Base-by-base conservation (phyloP, 2,329 filamentous ascomycete species). In the Achaetomium macrosporum region DNA sequence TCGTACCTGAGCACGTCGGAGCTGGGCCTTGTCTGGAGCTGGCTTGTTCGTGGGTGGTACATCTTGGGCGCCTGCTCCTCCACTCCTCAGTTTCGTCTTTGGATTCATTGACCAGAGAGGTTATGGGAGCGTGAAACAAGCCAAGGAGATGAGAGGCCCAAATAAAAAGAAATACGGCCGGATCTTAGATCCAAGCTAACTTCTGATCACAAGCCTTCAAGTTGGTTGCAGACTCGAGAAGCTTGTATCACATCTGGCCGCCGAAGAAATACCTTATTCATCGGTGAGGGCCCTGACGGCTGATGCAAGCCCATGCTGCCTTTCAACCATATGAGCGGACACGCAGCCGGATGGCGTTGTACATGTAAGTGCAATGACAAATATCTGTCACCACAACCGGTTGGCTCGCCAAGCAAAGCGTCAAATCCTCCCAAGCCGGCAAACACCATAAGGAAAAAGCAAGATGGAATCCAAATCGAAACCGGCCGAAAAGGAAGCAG, bases 1-100 rank as follows among this genome's bases (percentile, higher is more conserved):
- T 2, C 77, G 67, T 47, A 81, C 77, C 57, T 81, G 78, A 3
- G 73, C 72, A 0, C 78, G 72, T 5, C 78, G 73, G 15, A 69
- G 56, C 60, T 74, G 70, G 19, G 73, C 68, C 63, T 76, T 78
- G 49, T 72, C 68, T 59, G 65, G 59, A 8, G 62, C 1, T 5
- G 30, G 4, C 55, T 54, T 37, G 54, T 48, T 29, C 25, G 25
- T 25, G 33, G 35, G 3, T 40, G 45, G 35, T 39, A 36, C 43
- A 54, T 47, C 43, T 15, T 29, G 37, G 15, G 41, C 47, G 17
- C 35, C 47, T 46, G 46, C 50, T 55, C 50, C 11, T 15, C 4
- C 2, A 9, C n/a, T 17, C 39, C 31, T 20, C 7, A 19, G 11
- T 45, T 51, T 42, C 45, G 47, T 29, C 31, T 50, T 54, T 36